Percentiles rank a stretch among this genome's conserved stretches.
phyloP scores from a whole-genome alignment of 202 grass and related monocot genomes.

The Setaria viridis region DNA sequence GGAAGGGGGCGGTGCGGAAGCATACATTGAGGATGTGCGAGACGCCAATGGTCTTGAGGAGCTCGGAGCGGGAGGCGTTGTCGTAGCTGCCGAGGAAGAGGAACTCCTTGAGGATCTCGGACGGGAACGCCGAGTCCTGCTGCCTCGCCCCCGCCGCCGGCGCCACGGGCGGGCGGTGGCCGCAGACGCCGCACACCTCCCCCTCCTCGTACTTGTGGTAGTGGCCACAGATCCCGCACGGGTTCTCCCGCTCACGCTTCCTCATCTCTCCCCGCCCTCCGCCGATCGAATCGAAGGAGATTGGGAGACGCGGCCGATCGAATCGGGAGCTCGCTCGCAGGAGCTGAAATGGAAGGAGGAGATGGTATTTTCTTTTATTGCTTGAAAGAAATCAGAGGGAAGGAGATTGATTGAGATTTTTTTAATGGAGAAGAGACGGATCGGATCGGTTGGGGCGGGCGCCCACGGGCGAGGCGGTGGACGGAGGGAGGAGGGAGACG shows the following conservation, averaged over 20 bases:
- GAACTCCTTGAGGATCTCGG: conserved; percentile 81
- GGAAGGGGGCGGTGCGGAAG: neutral
- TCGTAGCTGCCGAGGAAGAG: conserved; percentile 98
- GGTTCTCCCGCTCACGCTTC: conserved; percentile 96
- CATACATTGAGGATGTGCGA: conserved; percentile 93
- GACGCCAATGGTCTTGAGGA: conserved; percentile 89
- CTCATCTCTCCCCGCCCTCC: conserved; percentile 51
- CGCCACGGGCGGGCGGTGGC: conserved; percentile 61
- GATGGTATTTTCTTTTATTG: neutral
- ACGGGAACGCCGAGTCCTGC: conserved; percentile 74
- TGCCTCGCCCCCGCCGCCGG: neutral
- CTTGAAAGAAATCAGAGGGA: neutral
- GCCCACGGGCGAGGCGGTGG: neutral
- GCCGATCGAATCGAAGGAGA: conserved; percentile 4
- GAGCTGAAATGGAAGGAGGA: neutral
- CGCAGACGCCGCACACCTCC: conserved; percentile 92
- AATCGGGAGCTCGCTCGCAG: conserved; percentile 25
- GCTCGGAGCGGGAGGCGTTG: conserved; percentile 87
- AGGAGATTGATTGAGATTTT: neutral
- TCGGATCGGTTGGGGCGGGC: conserved; percentile 23
- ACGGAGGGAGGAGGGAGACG: neutral
- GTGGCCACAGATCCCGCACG: conserved; percentile 94
- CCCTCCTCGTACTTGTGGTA: conserved; percentile 96
- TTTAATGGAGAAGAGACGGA: neutral
- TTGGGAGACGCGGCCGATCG: conserved; percentile 16